phyloP scores from a whole-genome alignment of 2,329 filamentous ascomycete genomes.

The Simplicillium aogashimaense region DNA sequence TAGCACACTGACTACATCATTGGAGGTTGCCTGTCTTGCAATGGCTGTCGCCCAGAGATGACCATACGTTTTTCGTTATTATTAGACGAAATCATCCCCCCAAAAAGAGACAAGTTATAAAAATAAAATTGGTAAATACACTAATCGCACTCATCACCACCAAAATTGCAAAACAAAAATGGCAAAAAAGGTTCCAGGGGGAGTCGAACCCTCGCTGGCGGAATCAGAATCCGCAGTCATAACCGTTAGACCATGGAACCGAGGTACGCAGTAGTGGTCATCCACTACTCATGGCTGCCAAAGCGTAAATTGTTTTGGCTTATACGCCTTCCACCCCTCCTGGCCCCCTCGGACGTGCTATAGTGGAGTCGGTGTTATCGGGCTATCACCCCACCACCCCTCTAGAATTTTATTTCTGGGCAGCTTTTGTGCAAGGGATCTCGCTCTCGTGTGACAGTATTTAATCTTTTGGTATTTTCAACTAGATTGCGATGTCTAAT shows the following conservation, averaged over 20 bases:
- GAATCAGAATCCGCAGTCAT: conserved; percentile 28
- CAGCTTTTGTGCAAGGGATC: not conserved
- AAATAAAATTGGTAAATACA: no score
- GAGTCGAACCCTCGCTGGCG: conserved; percentile 27
- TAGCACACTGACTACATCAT: no score
- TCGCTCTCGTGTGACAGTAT: not conserved
- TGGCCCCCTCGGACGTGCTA: not conserved
- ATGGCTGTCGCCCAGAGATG: no score
- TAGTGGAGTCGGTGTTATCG: conserved; percentile 10
- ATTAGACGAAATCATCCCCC: no score
- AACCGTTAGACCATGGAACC: conserved; percentile 26
- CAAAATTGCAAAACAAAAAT: not conserved
- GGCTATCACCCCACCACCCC: conserved; percentile 8
- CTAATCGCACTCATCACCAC: no score
- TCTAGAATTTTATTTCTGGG: conserved; percentile 6
- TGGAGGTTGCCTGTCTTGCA: no score
- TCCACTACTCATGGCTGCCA: conserved; percentile 13
- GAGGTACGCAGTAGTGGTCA: conserved; percentile 11
- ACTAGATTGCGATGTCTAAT: conserved; percentile 21
- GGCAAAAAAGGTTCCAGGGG: conserved; percentile 19
- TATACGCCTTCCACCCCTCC: not conserved
- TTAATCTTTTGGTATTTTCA: conserved; percentile 12
- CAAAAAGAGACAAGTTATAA: no score
- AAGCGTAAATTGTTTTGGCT: not conserved
- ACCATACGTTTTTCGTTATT: no score